Percentiles rank a stretch among this genome's conserved stretches.
Conservation (phyloP, 2,329 filamentous ascomycete species). For the Gnomoniopsis sp. region DNA sequence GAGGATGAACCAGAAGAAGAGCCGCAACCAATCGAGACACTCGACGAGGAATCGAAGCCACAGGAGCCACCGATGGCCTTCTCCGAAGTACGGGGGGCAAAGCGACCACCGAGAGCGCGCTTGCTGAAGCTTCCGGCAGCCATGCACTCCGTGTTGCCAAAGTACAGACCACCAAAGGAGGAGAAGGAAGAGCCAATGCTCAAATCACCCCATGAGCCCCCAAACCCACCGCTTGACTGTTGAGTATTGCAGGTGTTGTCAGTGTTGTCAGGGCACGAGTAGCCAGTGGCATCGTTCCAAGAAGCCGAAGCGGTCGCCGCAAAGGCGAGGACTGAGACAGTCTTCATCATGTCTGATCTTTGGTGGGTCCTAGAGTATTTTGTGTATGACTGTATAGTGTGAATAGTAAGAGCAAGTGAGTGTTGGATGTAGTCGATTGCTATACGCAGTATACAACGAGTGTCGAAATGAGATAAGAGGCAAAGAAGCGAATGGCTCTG, state of each 20-base stretch:
- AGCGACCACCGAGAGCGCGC: slow-evolving; percentile 43
- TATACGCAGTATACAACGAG: slow-evolving; percentile 21
- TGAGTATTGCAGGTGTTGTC: slow-evolving; percentile 73
- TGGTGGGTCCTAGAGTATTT: slow-evolving; percentile 4
- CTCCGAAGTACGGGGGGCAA: slow-evolving; percentile 48
- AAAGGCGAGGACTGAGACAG: slow-evolving; percentile 45
- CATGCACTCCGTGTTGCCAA: slow-evolving; percentile 69
- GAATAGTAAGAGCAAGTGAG: slow-evolving; percentile 7
- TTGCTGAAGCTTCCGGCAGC: slow-evolving; percentile 46
- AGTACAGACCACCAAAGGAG: slow-evolving; percentile 69
- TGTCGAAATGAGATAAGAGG: slow-evolving; percentile 25
- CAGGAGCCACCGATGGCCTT: slow-evolving; percentile 62
- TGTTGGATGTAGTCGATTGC: slow-evolving; percentile 7
- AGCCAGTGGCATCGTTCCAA: slow-evolving; percentile 40
- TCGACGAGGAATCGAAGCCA: slow-evolving; percentile 39
- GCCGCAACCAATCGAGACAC: slow-evolving; percentile 56
- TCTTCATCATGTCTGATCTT: slow-evolving; percentile 46
- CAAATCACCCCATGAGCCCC: slow-evolving; percentile 68
- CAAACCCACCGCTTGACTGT: slow-evolving; percentile 54
- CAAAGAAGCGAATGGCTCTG: slow-evolving; percentile 59
- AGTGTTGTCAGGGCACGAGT: slow-evolving; percentile 66
- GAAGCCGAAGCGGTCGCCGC: slow-evolving; percentile 50
- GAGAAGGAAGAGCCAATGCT: slow-evolving; percentile 53
- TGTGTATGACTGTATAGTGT: not conserved
- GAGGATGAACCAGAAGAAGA: not conserved